A percentile compares a stretch with the other conserved stretches of the same genome.
Evolutionary conservation across 805 yeast genomes (phyloP).

Genomic region (Candida pseudoglaebosa): DNA sequence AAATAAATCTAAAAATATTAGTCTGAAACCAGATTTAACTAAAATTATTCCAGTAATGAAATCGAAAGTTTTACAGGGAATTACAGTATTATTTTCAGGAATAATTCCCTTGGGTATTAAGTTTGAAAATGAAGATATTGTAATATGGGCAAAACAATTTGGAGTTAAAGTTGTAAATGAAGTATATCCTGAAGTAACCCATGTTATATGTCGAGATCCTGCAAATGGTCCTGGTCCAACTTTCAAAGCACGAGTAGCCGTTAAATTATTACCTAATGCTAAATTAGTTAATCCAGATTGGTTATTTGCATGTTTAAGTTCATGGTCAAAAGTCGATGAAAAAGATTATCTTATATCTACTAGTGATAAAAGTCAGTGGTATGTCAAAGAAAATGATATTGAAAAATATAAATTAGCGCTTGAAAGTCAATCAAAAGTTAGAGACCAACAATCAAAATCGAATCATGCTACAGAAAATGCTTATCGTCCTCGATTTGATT

Average conservation of each 20-base stretch:
- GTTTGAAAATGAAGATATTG: conserved; percentile 76
- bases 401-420: conserved; percentile 37
- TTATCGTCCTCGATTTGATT: conserved; percentile 29
- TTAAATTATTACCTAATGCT: conserved; percentile 53
- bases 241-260: conserved; percentile 78
- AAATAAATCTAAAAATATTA: conserved; percentile 6
- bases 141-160: conserved; percentile 86
- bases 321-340: conserved; percentile 72
- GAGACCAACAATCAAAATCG: conserved; percentile 8
- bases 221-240: conserved; percentile 45
- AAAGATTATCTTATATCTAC: conserved; percentile 51
- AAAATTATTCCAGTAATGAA: conserved; percentile 75
- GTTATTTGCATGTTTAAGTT: conserved; percentile 80
- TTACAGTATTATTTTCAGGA: conserved; percentile 78
- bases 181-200: conserved; percentile 72
- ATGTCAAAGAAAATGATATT: conserved; percentile 43
- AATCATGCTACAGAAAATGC: conserved; percentile 6
- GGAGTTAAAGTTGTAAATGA: conserved; percentile 83
- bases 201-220: conserved; percentile 77
- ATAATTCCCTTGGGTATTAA: conserved; percentile 81
- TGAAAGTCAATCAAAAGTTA: conserved; percentile 16
- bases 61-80: conserved; percentile 58
- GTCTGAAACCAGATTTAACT: conserved; percentile 56
- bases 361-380: conserved; percentile 42
- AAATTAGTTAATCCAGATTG: conserved; percentile 89